A percentile compares a stretch with the other conserved stretches of the same genome.
Conservation (phyloP, 140 eudicot genomes). For the Erigeron philadelphicus region DNA sequence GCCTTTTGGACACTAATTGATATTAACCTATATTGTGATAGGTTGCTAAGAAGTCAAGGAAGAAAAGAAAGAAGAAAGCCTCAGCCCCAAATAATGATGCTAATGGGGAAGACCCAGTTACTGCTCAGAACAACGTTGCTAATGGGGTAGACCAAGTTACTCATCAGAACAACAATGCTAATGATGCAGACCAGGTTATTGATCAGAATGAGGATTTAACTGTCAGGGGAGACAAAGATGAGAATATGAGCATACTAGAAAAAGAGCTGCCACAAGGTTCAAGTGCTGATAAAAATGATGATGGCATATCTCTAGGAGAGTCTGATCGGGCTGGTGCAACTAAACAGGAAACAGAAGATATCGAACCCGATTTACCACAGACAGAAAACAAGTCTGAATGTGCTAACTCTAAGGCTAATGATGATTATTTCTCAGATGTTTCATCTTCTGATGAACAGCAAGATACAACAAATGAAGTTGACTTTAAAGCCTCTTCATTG, state of each 20-base stretch:
- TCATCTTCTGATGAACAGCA: conserved; percentile 71
- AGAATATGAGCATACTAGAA: conserved; percentile 25
- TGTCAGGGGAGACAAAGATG: conserved; percentile 37
- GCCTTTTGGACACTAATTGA: conserved; percentile 14
- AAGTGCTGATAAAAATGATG: conserved; percentile 30
- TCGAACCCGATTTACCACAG: conserved; percentile 26
- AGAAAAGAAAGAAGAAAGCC: conserved; percentile 49
- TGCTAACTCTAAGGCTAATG: conserved; percentile 20
- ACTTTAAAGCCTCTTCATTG: conserved; percentile 67
- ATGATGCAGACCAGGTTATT: conserved; percentile 34
- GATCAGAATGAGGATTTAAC: conserved; percentile 27
- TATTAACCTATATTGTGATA: conserved; percentile 25
- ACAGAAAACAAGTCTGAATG: conserved; percentile 33
- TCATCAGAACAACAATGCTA: conserved; percentile 40
- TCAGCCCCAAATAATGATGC: conserved; percentile 36
- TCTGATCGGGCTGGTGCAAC: conserved; percentile 36
- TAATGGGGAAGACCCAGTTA: conserved; percentile 22
- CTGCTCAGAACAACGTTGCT: conserved; percentile 15
- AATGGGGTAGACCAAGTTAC: conserved; percentile 36
- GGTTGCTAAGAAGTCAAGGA: conserved; percentile 81
- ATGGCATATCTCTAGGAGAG: conserved; percentile 24
- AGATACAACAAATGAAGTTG: conserved; percentile 66
- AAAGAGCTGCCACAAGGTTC: conserved; percentile 26
- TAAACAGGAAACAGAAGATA: conserved; percentile 30
- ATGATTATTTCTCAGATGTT: conserved; percentile 42